Base-by-base conservation (phyloP, 108 stramenopile species). In the Conticribra weissflogii region DNA sequence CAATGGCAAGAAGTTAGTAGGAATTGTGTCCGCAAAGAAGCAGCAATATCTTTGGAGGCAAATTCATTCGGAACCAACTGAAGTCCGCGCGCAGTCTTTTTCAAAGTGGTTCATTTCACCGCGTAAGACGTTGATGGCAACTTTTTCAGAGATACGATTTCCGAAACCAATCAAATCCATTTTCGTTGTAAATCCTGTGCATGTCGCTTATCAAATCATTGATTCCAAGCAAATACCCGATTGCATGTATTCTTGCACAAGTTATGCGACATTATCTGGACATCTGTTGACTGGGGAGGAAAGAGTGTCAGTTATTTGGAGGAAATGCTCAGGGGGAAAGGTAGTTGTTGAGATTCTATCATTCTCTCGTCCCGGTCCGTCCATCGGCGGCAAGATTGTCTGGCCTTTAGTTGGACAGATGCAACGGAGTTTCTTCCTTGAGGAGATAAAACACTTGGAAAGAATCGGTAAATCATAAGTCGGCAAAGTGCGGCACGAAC, bases 221-320 rank as follows among this genome's bases (percentile, higher is more conserved):
- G 28, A 76, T 76, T 33, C 29, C 2, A 18, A 29, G 1, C 12
- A 52, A 15, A 24, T 23, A 22, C 57, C 33, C 9, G 61, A 54
- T 0, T 66, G 45, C 24, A 19, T 67, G 19, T 32, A 51, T 36
- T 68, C 74, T 22, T 63, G 61, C 21, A 33, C 66, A 46, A 67
- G 66, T 18, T 76, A 68, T 63, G 74, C 74, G 29, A 76, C 74
- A 34, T 59, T 76, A 44, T 30, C 36, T 2, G 74, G 66, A 46
- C 74, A 76, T 54, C 55, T 76, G 25, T 33, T 75, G 60, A 54
- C 74, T 34, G 74, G 74, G 18, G 74, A 76, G 44, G 74, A 76
- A 47, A 44, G 66, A 67, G 74, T 76, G 7, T 50, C 74, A 22
- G 66, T 68, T 18, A 61, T 62, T 45, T 54, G 59, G 60, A 62